These are phyloP conservation scores for Penicillium crustosum DNA, from an alignment of 2,329 filamentous ascomycete species.

Conservation along the genomic window DNA sequence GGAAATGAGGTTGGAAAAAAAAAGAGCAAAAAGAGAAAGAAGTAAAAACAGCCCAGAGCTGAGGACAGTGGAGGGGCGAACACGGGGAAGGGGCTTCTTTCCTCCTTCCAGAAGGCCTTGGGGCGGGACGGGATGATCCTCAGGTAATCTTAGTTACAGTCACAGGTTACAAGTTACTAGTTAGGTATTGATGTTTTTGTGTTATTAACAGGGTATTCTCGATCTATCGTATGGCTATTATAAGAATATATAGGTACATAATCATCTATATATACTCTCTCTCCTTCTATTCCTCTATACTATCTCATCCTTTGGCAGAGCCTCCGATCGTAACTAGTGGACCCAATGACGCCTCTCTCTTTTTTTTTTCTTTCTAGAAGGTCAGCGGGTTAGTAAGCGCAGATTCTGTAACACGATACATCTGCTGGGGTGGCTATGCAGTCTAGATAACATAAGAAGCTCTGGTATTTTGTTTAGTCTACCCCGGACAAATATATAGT, in stretches of 20 bases:
- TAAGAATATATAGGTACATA: not conserved
- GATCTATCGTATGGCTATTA: not conserved
- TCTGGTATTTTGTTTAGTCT: not conserved
- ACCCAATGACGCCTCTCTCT: constrained; percentile 20
- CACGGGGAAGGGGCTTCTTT: constrained; percentile 27
- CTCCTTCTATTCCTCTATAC: not conserved
- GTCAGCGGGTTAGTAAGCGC: constrained; percentile 20
- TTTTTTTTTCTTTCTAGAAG: constrained; percentile 27
- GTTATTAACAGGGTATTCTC: not conserved
- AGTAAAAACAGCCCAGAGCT: not conserved
- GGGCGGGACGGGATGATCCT: constrained; percentile 27
- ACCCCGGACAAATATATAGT: not conserved
- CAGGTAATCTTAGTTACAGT: constrained; percentile 8
- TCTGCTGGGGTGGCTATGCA: not conserved
- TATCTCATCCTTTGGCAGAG: constrained; percentile 10
- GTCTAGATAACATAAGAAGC: not conserved
- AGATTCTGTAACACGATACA: constrained; percentile 7
- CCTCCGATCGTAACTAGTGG: constrained; percentile 21
- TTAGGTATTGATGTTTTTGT: not conserved
- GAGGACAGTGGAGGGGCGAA: constrained; percentile 19
- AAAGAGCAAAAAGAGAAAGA: constrained; percentile 2
- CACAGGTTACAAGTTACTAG: not conserved
- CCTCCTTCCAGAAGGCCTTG: constrained; percentile 26
- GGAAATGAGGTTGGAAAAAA: constrained; percentile 10
- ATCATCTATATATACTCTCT: not conserved